Evolutionary conservation across 495 filamentous ascomycete genomes (phyloP), one percentile per base, ranked within the genome.

Genomic region (Podospora appendiculata): DNA sequence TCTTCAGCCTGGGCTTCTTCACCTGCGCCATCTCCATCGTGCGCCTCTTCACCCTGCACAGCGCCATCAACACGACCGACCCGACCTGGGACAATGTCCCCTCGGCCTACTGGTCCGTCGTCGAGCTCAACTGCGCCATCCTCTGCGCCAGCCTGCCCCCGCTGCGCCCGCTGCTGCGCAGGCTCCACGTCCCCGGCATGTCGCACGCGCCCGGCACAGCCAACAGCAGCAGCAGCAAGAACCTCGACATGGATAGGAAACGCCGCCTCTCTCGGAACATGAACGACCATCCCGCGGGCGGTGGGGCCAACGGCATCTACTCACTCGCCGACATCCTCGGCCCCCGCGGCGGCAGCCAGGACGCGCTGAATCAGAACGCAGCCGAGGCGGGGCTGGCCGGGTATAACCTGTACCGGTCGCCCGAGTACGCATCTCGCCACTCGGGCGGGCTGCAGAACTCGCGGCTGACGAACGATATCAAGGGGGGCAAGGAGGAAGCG

Each of bases 111-210:
- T 67, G 64, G 67, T 66, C 62, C 14, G 56, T 62, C 25, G 52
- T 61, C 47, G 67, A 70, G 59, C 52, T 56, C 39, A 66, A 66
- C 50, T 58, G 60, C 33, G 62, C 56, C 0, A 61, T 68, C 11
- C 45, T 63, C n/a, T 68, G 65, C 41, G 62, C 65, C 3, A 62
- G 60, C 42, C 51, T 68, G 53, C 65, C 62, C 4, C 51, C 62
- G 1, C 45, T 68, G 7, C 54, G 65, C 1, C 58, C 60, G 19
- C 34, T 60, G 18, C 32, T 67, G 35, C 13, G 13, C 32, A 32
- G 18, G 25, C 14, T 36, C 14, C 2, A 25, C 25, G 25, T 25
- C 25, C 25, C 25, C 25, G 25, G 25, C 25, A 25, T 25, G 25
- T 25, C 25, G 25, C 25, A 25, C 42, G 10, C 42, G 2, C 2